A percentile compares a stretch with the other conserved stretches of the same genome.
Conservation (phyloP, 805 yeast genomes). For the Schizosaccharomyces cryophilus region DNA sequence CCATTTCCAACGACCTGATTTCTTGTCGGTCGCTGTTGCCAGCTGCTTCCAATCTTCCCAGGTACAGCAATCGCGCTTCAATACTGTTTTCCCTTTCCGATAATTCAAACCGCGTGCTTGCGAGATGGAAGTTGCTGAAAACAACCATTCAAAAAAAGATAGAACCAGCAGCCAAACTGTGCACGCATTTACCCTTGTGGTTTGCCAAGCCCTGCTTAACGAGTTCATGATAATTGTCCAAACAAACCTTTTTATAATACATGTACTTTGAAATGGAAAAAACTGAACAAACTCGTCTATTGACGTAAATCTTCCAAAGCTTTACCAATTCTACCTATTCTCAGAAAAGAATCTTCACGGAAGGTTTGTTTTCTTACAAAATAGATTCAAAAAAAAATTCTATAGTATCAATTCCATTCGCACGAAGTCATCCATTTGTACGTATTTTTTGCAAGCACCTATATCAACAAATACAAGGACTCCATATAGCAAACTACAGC, state of each 20-base stretch:
- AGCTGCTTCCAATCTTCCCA: neutral
- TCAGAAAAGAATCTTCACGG: too few relatives aligned
- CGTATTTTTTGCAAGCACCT: too few relatives aligned
- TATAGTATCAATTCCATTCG: too few relatives aligned
- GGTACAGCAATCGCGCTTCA: neutral
- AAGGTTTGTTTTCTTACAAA: too few relatives aligned
- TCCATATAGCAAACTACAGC: too few relatives aligned
- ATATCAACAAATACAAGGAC: too few relatives aligned
- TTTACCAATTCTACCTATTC: neutral
- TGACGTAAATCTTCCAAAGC: neutral
- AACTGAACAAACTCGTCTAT: neutral
- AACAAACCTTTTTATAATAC: too few relatives aligned
- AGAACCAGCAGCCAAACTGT: neutral
- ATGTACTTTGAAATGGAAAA: too few relatives aligned
- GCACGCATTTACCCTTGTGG: neutral
- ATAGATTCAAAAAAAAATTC: too few relatives aligned
- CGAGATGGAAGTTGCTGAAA: neutral
- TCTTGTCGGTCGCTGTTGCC: neutral
- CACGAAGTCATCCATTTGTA: too few relatives aligned
- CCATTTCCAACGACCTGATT: constrained; percentile 45
- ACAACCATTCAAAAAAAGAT: neutral
- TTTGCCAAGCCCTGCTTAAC: neutral
- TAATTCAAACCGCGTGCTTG: neutral
- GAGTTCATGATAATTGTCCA: neutral
- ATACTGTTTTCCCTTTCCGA: neutral